Evolutionary conservation across 352 stramenopile species (phyloP).

Genomic region (Phytophthora pini): DNA sequence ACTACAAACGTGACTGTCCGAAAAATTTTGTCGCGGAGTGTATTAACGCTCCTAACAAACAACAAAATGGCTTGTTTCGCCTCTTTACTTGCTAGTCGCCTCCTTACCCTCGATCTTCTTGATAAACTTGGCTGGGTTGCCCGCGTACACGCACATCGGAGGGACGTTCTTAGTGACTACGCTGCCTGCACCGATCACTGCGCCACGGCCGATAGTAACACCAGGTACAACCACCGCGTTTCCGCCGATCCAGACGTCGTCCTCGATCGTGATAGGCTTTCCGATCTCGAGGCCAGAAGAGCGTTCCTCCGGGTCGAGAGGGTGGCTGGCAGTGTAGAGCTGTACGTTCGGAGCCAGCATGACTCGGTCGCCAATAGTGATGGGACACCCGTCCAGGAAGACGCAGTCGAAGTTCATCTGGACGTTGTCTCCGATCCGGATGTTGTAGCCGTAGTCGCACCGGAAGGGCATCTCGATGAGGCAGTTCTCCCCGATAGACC

Average conservation of each 20-base stretch:
- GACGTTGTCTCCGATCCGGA: slow-evolving; percentile 65
- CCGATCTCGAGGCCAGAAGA: slow-evolving; percentile 51
- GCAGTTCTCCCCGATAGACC: slow-evolving; percentile 38
- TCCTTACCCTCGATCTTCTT: slow-evolving; percentile 50
- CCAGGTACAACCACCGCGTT: slow-evolving; percentile 64
- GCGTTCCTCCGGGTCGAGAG: slow-evolving; percentile 54
- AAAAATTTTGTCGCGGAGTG: too few species aligned
- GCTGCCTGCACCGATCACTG: slow-evolving; percentile 74
- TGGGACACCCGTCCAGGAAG: slow-evolving; percentile 76
- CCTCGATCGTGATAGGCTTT: slow-evolving; percentile 75
- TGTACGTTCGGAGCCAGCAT: slow-evolving; percentile 75
- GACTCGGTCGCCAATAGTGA: slow-evolving; percentile 75
- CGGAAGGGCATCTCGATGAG: slow-evolving; percentile 85
- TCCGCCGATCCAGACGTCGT: slow-evolving; percentile 87
- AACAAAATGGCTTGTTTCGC: too few species aligned
- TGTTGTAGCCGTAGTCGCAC: slow-evolving; percentile 90
- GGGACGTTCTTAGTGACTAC: slow-evolving; percentile 86
- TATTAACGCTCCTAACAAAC: too few species aligned
- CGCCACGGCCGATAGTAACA: slow-evolving; percentile 62
- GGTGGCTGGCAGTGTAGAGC: slow-evolving; percentile 81
- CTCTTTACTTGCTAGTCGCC: neutral
- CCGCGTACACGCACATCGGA: slow-evolving; percentile 62
- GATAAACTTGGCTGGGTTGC: slow-evolving; percentile 80
- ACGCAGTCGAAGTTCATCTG: slow-evolving; percentile 90
- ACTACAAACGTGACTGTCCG: too few species aligned